Evolutionary conservation across 768 basidiomycete species (phyloP).

Genomic region (Auriscalpium orientale): DNA sequence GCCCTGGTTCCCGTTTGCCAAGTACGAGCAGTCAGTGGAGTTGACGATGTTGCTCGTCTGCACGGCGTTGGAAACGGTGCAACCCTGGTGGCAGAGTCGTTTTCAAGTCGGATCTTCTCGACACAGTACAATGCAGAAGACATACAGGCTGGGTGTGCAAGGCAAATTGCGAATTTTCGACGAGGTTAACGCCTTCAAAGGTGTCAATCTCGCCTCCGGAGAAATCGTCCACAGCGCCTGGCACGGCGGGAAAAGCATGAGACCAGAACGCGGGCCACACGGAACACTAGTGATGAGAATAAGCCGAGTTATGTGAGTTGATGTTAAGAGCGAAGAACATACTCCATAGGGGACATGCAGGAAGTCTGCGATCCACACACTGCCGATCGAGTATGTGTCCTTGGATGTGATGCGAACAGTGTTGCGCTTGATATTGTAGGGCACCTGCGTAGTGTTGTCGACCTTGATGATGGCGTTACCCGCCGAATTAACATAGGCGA

Average conservation of each 20-base stretch:
- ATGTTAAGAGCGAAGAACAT: neutral
- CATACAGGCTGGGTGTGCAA: constrained; percentile 55
- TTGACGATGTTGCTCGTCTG: constrained; percentile 46
- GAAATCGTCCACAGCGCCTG: neutral
- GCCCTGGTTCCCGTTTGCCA: constrained; percentile 51
- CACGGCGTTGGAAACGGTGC: constrained; percentile 40
- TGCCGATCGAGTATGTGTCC: neutral
- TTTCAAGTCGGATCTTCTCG: too few relatives aligned
- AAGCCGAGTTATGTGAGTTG: neutral
- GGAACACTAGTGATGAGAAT: neutral
- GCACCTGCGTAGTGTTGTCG: neutral
- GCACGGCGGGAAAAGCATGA: too few relatives aligned
- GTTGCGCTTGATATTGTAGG: neutral
- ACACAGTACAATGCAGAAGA: neutral
- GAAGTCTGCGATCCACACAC: constrained; percentile 1
- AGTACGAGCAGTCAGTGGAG: constrained; percentile 53
- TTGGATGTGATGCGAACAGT: neutral
- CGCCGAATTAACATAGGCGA: neutral
- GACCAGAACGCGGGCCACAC: constrained; percentile 3
- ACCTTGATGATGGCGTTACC: neutral
- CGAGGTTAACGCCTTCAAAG: constrained; percentile 59
- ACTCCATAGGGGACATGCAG: neutral
- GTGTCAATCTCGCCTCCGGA: constrained; percentile 3
- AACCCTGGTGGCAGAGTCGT: constrained; percentile 36
- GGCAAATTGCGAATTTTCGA: constrained; percentile 59